These are phyloP conservation scores for Areca catechu DNA, from an alignment of 176 grass and related monocot genomes.

Conservation along the genomic window DNA sequence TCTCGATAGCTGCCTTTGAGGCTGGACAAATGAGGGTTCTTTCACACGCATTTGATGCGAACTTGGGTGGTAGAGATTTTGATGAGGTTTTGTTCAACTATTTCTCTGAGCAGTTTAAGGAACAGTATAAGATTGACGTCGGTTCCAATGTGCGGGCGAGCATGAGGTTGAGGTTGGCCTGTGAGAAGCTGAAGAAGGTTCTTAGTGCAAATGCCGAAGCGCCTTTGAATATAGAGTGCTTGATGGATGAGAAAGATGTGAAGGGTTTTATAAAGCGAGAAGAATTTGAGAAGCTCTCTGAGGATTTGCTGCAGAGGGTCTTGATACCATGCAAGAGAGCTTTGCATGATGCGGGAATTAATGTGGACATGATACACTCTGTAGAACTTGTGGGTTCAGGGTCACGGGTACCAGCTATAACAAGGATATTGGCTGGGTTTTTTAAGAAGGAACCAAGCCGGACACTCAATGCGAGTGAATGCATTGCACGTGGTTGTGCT, in stretches of 20 bases:
- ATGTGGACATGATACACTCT: conserved; percentile 45
- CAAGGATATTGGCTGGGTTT: conserved; percentile 56
- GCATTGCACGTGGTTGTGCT: conserved; percentile 76
- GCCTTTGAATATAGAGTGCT: conserved; percentile 69
- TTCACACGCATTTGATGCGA: conserved; percentile 66
- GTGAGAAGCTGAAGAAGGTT: conserved; percentile 93
- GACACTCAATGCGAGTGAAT: conserved; percentile 92
- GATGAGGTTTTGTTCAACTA: conserved; percentile 77
- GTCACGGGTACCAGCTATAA: conserved; percentile 70
- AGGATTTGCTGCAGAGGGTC: conserved; percentile 44
- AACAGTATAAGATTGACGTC: conserved; percentile 53
- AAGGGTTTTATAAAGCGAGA: conserved; percentile 73
- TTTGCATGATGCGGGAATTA: conserved; percentile 33
- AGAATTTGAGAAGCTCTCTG: conserved; percentile 70
- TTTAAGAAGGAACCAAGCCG: conserved; percentile 72
- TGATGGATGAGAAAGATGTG: conserved; percentile 98
- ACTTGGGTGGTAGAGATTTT: conserved; percentile 83
- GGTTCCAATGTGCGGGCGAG: conserved; percentile 50
- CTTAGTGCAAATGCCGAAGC: conserved; percentile 71
- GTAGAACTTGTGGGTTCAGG: conserved; percentile 96
- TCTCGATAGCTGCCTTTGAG: conserved; percentile 53
- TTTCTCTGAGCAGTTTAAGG: conserved; percentile 57
- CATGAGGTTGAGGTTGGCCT: conserved; percentile 58
- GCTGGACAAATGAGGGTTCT: conserved; percentile 52
- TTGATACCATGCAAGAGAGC: conserved; percentile 67